Base-by-base conservation (phyloP, 768 basidiomycete genomes). In the Rhizopogon vulgaris region DNA sequence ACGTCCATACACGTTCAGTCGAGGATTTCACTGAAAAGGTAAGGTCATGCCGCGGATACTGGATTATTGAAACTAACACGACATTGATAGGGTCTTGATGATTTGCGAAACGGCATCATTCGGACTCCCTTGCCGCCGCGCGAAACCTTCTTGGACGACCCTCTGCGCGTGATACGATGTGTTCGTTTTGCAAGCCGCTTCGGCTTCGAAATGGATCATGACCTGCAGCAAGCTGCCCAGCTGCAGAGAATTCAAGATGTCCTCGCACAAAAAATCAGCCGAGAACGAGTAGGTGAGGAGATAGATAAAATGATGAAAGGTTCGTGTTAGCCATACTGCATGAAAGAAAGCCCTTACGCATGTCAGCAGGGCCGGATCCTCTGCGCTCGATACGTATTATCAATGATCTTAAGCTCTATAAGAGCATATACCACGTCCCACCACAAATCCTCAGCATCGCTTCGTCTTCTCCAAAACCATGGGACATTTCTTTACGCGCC, bases 281-380 rank as follows among this genome's bases (percentile, higher is more conserved):
- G 91, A 48, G 96, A 98, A 70, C 80, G 96, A 15, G 82, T 94
- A 5, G 94, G 94, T 0, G 88, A 88, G 56, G 96, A 99, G 67
- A 61, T 98, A 12, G 80, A 87, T 56, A 99, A 98, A 67, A 98
- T 97, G 90, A 77, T 98, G 64, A 84, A 84, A 73, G 86, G 95
- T 86, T n/a, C 28, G 55, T 49, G 22, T 48, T 22, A 18, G 27
- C 1, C 38, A 36, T 38, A 10, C 54, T 28, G 47, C 51, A 41
- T 25, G 48, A 38, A 43, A 24, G n/a, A 49, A 27, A 41, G 7
- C 34, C 15, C 34, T 51, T 41, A 52, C 4, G 28, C 38, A n/a
- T 25, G 14, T 18, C n/a, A 8, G 34, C 53, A 94, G 94, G 85
- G 18, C 78, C 73, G 9, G 78, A 91, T 63, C 93, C 96, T 1